Conservation (phyloP, 2,329 filamentous ascomycete genomes). For the Didymosphaeria variabile region DNA sequence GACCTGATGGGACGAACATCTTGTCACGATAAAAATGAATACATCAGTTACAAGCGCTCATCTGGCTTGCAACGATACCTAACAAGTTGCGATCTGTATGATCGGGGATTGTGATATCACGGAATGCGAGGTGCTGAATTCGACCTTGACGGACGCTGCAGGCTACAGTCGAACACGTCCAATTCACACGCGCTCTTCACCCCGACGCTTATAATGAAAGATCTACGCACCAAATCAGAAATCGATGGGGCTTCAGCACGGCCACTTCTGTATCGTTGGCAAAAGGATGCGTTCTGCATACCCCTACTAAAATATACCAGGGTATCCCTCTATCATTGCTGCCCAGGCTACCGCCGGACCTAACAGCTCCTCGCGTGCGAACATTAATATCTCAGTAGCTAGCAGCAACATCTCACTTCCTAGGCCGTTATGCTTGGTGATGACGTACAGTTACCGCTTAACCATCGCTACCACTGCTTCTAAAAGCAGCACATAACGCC, state of each 20-base stretch:
- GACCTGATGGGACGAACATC: constrained; percentile 38
- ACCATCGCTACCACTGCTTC: constrained; percentile 45
- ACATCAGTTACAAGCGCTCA: constrained; percentile 47
- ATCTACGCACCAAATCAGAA: too few species aligned
- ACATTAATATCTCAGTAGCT: constrained; percentile 18
- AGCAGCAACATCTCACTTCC: not conserved
- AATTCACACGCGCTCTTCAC: too few species aligned
- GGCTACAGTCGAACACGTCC: too few species aligned
- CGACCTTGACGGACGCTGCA: not conserved
- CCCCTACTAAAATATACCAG: not conserved
- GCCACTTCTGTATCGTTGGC: not conserved
- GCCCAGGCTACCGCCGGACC: too few species aligned
- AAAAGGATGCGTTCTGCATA: not conserved
- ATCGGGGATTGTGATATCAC: not conserved
- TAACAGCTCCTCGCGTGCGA: constrained; percentile 21
- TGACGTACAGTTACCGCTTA: not conserved
- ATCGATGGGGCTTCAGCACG: too few species aligned
- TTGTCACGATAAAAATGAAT: constrained; percentile 54
- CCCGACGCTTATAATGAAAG: too few species aligned
- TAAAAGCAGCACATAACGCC: constrained; percentile 90
- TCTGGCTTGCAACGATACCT: constrained; percentile 20
- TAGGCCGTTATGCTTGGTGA: not conserved
- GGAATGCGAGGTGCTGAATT: not conserved
- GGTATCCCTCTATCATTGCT: constrained; percentile 6
- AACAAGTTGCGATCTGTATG: not conserved